Base-by-base conservation (phyloP, 75 land plant genomes). In the Isoetes taiwanensis region DNA sequence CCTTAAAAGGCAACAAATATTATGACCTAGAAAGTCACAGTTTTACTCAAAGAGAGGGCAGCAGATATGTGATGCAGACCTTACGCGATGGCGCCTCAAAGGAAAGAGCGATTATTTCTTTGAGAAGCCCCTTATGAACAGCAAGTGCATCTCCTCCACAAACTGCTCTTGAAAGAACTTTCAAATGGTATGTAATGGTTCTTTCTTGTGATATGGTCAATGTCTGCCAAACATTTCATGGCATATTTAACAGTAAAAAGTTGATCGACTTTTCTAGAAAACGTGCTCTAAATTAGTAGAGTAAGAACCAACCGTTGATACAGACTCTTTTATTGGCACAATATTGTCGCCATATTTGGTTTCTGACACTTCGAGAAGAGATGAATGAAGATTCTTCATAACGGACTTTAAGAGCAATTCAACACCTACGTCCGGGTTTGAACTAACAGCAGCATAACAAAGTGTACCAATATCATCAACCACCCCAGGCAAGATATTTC, bases 31-130 rank as follows among this genome's bases (percentile, higher is more conserved):
- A n/a, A n/a, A n/a, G n/a, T n/a, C n/a, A n/a, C n/a, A n/a, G n/a
- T n/a, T n/a, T n/a, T n/a, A n/a, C n/a, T n/a, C 50, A 46, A 23
- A 46, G 50, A 46, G 50, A 46, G 50, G 25, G 50, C 16, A 23
- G 25, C 25, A 46, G 50, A 46, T 16, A n/a, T n/a, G 4, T 46
- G 25, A 19, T 46, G 38, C 38, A 37, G 9, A 46, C 50, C 50
- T 46, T 46, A 23, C 50, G 16, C 25, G 50, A 46, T 46, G 50
- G 50, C 6, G 50, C 50, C 16, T 46, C 23, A 23, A 46, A 46
- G 16, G 50, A 19, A 6, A 46, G 21, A 19, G 16, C 25, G 4
- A 46, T 46, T 5, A 46, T 6, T 5, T 46, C 50, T n/a, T 46
- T 46, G 50, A 46, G 6, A n/a, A 19, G 16, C 16, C 4, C n/a